phyloP scores from a whole-genome alignment of 768 basidiomycete genomes.

The Dioszegia aurantiaca region DNA sequence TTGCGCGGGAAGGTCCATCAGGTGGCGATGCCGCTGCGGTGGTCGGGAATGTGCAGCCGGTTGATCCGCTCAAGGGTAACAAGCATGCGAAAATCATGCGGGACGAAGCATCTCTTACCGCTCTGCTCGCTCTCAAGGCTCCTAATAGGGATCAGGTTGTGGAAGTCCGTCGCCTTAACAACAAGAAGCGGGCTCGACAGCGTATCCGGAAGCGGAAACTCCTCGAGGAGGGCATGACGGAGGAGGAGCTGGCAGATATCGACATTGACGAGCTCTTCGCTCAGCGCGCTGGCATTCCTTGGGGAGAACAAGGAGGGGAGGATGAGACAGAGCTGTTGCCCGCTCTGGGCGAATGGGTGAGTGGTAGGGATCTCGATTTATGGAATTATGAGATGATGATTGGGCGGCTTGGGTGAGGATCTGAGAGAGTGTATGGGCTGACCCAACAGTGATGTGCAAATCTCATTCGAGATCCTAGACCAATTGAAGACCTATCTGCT shows the following conservation, averaged over 20 bases:
- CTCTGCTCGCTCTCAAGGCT: background rate
- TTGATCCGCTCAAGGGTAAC: conserved; percentile 10
- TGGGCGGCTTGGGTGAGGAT: conserved; percentile 6
- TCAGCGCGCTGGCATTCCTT: background rate
- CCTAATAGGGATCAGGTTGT: background rate
- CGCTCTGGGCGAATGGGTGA: conserved; percentile 8
- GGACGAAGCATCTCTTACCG: conserved; percentile 2
- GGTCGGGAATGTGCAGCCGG: background rate
- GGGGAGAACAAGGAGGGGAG: background rate
- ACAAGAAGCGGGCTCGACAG: conserved; percentile 8
- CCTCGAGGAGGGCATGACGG: conserved; percentile 11
- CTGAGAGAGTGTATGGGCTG: background rate
- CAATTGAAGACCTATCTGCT: conserved; percentile 7
- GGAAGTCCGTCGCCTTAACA: background rate
- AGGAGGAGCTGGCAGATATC: conserved; percentile 3
- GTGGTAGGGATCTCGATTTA: conserved; percentile 7
- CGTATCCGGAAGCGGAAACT: conserved; percentile 3
- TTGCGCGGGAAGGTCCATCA: background rate
- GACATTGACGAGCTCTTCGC: conserved; percentile 10
- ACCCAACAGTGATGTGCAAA: background rate
- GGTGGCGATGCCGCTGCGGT: background rate
- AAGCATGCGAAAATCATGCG: conserved; percentile 14
- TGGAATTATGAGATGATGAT: conserved; percentile 1
- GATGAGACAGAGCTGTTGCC: background rate
- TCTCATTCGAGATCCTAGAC: conserved; percentile 7